Evolutionary conservation across 1,139 yeast genomes (phyloP), one percentile per base, ranked within the genome.

Genomic region (Hemisphaericaspora lyxosophila): DNA sequence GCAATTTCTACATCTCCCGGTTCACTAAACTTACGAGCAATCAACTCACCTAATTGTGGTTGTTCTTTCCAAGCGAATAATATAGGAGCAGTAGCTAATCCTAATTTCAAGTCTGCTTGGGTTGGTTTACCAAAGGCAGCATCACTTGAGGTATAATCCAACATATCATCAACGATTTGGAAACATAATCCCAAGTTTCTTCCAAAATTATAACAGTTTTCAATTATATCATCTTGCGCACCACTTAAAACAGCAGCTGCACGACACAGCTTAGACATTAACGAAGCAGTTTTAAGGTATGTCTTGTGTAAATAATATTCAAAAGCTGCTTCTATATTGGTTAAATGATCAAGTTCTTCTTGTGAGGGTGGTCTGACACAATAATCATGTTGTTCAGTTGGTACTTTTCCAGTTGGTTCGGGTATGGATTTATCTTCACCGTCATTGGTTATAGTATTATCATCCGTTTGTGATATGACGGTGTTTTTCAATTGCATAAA

Each of bases 401-500:
- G 83, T 2, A 83, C 79, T 49, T 73, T 80, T 3, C 86, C 85
- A 1, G 87, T 78, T 23, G 83, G 71, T n/a, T 57, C 54, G 2
- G 90, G 89, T 6, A 82, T 64, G 9, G 47, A 47, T 48, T 81
- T 81, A 2, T 54, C 49, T 23, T 70, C 78, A 5, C 75, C 75
- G 41, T 73, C 78, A 43, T 73, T 80, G 42, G 70, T 62, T 20
- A 72, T 60, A 33, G 71, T 67, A 28, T 66, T 57, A 37, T 73
- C 57, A 23, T 74, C 74, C 40, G 70, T 80, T 33, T 51, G 54
- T 43, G 54, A 64, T 38, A 82, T 63, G 2, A 89, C 94, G 1
- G 96, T 88, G 62, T 92, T 92, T 53, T 90, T 90, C 67, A 92
- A 76, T 65, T 92, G 98, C 97, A 92, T 90, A 58, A 92, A 90